Evolutionary conservation across 2,329 filamentous ascomycete genomes (phyloP), one percentile per base, ranked within the genome.

Genomic region (Lizonia empirigonia): DNA sequence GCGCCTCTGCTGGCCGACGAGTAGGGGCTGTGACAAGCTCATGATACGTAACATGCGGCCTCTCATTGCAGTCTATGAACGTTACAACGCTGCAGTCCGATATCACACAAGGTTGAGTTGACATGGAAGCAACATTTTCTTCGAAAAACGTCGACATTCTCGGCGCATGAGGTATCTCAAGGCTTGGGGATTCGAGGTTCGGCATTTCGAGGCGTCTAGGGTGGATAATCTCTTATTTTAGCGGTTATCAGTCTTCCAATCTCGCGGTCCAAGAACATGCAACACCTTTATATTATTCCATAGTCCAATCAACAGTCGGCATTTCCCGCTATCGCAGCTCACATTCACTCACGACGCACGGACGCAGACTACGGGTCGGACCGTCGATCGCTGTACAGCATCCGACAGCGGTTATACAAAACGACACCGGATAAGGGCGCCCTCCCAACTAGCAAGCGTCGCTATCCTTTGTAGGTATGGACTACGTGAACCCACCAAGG

Each of bases 1-100:
- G 76, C 80, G 48, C 82, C 82, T 3, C 63, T 84, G 67, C 72
- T 84, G 53, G 74, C 78, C 23, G 63, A 63, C 39, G 63, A 63
- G 32, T 64, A 57, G n/a, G 24, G 20, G 12, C 19, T 23, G 18
- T 18, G 12, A 30, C 24, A 10, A 9, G 20, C 16, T 10, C 3
- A 23, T 6, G 7, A 3, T 15, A n/a, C 20, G n/a, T 7, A 4
- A 23, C 8, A 22, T 30, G 18, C 37, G 30, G 35, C 26, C 38
- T 23, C 38, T 15, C 26, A 16, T 3, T n/a, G 26, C n/a, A n/a
- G n/a, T n/a, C n/a, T n/a, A n/a, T n/a, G n/a, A n/a, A n/a, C n/a
- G n/a, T n/a, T n/a, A n/a, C n/a, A n/a, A 36, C 6, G 19, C 7
- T 16, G 27, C 8, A n/a, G 24, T 26, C 10, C 24, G 24, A 6